Evolutionary conservation across 2,329 filamentous ascomycete genomes (phyloP).

Genomic region (Pseudogymnoascus sp.): DNA sequence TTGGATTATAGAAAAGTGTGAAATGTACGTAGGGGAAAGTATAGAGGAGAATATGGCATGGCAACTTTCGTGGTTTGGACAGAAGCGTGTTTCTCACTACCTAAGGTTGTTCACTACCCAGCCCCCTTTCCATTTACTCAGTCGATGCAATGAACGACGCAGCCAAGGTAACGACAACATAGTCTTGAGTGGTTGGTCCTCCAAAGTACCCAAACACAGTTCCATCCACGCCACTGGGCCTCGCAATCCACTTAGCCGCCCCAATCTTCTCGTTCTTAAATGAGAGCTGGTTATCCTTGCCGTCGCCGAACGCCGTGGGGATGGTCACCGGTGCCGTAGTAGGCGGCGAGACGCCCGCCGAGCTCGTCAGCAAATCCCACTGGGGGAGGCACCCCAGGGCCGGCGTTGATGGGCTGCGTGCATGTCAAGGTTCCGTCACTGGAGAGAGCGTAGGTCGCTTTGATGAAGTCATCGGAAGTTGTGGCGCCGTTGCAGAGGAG

Average conservation of each 20-base stretch:
- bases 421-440: not conserved
- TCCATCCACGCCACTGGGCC: not conserved
- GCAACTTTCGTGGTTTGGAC: not conserved
- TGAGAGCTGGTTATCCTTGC: not conserved
- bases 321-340: not conserved
- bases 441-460: not conserved
- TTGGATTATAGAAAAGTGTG: not conserved
- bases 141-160: not conserved
- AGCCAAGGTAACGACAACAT: constrained; percentile 4
- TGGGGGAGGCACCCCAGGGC: not conserved
- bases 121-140: not conserved
- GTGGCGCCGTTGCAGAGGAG: constrained; percentile 5
- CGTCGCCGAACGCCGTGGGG: not conserved
- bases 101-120: not conserved
- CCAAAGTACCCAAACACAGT: not conserved
- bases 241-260: not conserved
- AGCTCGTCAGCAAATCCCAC: not conserved
- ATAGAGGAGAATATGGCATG: not conserved
- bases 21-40: too few species aligned
- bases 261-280: constrained; percentile 1
- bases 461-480: not conserved
- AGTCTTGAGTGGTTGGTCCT: not conserved
- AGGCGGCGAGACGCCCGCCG: not conserved
- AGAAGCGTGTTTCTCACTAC: not conserved
- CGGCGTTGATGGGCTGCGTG: constrained; percentile 1